Evolutionary conservation across 1,139 yeast genomes (phyloP), one percentile per base, ranked within the genome.

Genomic region (Arxiozyma bovina): DNA sequence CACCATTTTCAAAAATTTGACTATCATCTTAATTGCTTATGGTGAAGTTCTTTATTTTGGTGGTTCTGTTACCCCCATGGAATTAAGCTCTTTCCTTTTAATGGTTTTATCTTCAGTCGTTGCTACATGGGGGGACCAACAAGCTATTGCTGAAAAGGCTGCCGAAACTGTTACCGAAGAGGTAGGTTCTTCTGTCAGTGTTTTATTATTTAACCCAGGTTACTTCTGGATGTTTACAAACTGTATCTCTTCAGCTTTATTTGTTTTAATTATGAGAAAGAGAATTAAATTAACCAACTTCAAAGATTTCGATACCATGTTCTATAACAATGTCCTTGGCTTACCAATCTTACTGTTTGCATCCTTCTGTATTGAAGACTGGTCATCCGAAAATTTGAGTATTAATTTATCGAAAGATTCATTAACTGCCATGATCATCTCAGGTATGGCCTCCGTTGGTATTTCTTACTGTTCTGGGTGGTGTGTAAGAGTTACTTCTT

Each of bases 1-100:
- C 78, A 94, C 99, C 62, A 93, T 93, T 66, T 93, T 94, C 83
- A 93, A 94, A 79, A 93, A 93, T 75, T 82, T 94, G 73, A 93
- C 99, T 59, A 93, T 93, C 68, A 93, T 93, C 64, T 77, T 93
- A 70, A 93, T 93, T 72, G 99, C 99, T 50, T 93, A 93, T 70
- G 98, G 98, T 75, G 99, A 93, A 75, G 98, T 91, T 48, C 67
- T 94, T 61, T 93, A 97, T 95, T 93, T 93, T 67, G 96, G 97
- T 58, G 97, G 98, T 61, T 76, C 78, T 58, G 97, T 93, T 65
- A 84, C 96, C 54, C 74, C 93, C 50, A 85, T 91, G 94, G 91
- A 96, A 53, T 77, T 93, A 60, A 83, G 88, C 51, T 87, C 98
- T 1, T 93, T 94, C 72, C 67, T 82, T 54, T 77, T 93, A 71